Evolutionary conservation across 2,329 filamentous ascomycete genomes (phyloP), one percentile per base, ranked within the genome.

Genomic region (Mollisiaceae sp.): DNA sequence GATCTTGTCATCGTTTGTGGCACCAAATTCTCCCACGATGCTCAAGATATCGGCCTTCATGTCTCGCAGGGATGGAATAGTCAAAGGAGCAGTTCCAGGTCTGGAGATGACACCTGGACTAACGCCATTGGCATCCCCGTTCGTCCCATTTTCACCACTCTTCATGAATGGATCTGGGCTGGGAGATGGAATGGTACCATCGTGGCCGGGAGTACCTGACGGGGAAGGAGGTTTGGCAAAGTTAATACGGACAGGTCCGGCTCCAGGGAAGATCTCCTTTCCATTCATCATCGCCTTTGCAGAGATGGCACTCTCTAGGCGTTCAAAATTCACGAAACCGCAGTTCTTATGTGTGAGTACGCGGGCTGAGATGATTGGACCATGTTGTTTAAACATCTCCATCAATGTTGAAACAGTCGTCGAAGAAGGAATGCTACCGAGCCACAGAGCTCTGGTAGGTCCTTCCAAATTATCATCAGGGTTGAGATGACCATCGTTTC

Each of bases 291-390:
- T 86, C 15, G 89, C 89, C 77, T 94, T 96, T 18, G 95, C 95
- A 66, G 92, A 89, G 45, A 97, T 89, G 63, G 95, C 95, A 76
- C 93, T 97, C 70, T 98, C 94, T 36, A 95, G 81, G 65, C 88
- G 90, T 79, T 98, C 93, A 75, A 97, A 99, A 79, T 99, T 99
- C 76, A 99, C 94, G 73, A 99, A 99, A 2, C 94, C 95, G 77
- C 95, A 99, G 79, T 97, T 98, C 84, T 99, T 99, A 82, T 99
- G 93, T 0, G 95, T 98, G 67, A 99, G 83, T 4, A 99, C 95
- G 69, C 95, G 87, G 35, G 93, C 94, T 3, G 94, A 97, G 70
- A 95, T 85, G 69, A 99, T 97, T 2, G 91, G 86, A 11, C 95
- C 95, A 71, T 95, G 97, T n/a, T 89, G 86, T 77, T 92, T 92